phyloP scores from a whole-genome alignment of 2,329 filamentous ascomycete genomes.

The Scedosporium aurantiacum region DNA sequence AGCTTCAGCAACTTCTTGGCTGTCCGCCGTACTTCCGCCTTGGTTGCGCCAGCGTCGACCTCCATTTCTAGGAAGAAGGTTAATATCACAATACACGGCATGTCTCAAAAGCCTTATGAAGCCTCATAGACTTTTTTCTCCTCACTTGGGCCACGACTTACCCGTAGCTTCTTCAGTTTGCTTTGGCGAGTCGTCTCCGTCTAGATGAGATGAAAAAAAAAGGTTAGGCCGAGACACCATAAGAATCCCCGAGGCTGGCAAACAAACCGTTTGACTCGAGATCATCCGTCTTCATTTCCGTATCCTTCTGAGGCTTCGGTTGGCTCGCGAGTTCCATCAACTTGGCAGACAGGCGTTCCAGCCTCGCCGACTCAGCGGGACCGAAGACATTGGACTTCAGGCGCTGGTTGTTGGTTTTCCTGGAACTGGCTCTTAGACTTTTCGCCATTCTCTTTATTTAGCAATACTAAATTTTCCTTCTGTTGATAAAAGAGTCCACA shows the following conservation, averaged over 20 bases:
- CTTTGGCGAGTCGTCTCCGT: background rate
- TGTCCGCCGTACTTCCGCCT: slow-evolving; percentile 21
- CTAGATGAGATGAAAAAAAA: background rate
- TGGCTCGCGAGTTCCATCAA: slow-evolving; percentile 69
- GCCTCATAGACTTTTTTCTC: background rate
- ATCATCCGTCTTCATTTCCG: slow-evolving; percentile 38
- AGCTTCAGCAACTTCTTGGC: slow-evolving; percentile 44
- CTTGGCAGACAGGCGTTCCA: slow-evolving; percentile 75
- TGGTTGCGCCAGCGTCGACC: slow-evolving; percentile 34
- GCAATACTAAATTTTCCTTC: too few relatives aligned
- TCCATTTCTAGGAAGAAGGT: slow-evolving; percentile 37
- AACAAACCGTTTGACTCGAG: slow-evolving; percentile 15
- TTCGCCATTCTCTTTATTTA: slow-evolving; percentile 61
- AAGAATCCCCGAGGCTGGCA: background rate
- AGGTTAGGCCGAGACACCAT: background rate
- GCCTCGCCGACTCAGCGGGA: slow-evolving; percentile 67
- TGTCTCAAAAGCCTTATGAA: background rate
- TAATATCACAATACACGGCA: background rate
- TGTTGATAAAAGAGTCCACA: too few relatives aligned
- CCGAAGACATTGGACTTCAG: slow-evolving; percentile 76
- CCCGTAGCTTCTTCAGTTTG: background rate
- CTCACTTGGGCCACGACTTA: background rate
- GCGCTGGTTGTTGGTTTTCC: slow-evolving; percentile 72
- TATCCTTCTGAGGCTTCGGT: slow-evolving; percentile 51
- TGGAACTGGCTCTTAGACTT: slow-evolving; percentile 64